Evolutionary conservation across 1,284 basidiomycete genomes (phyloP), one percentile per base, ranked within the genome.

Genomic region (Naganishia cerealis): DNA sequence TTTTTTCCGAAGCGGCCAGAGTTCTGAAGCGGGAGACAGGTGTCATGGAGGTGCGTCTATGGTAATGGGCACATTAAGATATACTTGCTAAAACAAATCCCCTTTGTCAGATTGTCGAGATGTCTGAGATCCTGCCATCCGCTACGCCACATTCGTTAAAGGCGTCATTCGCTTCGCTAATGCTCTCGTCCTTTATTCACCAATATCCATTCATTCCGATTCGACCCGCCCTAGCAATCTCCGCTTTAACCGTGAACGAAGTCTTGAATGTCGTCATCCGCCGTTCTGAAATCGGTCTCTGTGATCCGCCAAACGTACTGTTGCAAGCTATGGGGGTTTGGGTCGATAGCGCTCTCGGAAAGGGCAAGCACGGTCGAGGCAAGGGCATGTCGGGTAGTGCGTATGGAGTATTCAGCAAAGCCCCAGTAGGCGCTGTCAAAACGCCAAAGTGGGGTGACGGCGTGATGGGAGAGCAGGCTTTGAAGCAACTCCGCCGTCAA

Each of bases 1-100:
- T 81, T 3, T 62, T 81, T 0, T 78, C 80, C 56, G 79, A 81
- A 68, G 75, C 74, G 5, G 67, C 75, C 2, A 72, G 80, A 26
- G 78, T 81, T 9, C 71, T 81, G n/a, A 73, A 73, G 43, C 74
- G 71, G 13, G 79, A 77, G 0, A 70, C 67, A 0, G 80, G 79
- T 2, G 73, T 77, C n/a, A 67, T 81, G 24, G 80, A 81, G 73
- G 75, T 75, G n/a, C 57, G 73, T 67, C 36, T 3, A 3, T 38
- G 12, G 18, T 7, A 3, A 46, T 33, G 21, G 29, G 6, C 29
- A 24, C 7, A 50, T 50, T 21, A 10, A 18, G 1, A n/a, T 33
- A 4, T 13, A 3, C 7, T 10, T 21, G 54, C 38, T 43, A 24
- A 56, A 10, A 29, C 24, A 21, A 56, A 24, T 7, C n/a, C 21